Base-by-base conservation (phyloP, 2,329 filamentous ascomycete species). In the Fusarium nodosum region DNA sequence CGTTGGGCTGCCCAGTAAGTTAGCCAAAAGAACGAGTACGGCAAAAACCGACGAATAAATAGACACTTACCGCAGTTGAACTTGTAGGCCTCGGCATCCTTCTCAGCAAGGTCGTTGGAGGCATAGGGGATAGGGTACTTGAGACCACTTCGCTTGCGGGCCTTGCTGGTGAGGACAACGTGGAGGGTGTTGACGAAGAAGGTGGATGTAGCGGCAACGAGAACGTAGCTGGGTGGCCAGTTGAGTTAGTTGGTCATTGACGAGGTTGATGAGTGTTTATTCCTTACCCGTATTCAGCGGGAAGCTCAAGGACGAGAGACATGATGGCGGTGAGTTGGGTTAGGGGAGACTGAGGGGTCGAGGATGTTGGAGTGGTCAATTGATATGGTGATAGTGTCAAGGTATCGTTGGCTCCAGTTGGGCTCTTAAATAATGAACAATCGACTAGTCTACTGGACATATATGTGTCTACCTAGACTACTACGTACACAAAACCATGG, bases 11-110 rank as follows among this genome's bases (percentile, higher is more conserved):
- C 36, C 50, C 20, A 52, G 31, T 36, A 7, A 16, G 22, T 66
- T 44, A 58, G 54, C 68, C 11, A n/a, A 53, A 60, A 60, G 45
- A 51, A 30, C 24, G 22, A 5, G 36, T 13, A 59, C 10, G 45
- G 26, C 4, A 20, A 39, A 39, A 10, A 5, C 18, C 9, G n/a
- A 34, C 24, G 22, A 18, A 12, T n/a, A 12, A 4, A 15, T 63
- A 76, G 18, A 12, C 7, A 39, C 80, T 28, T 77, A 84, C 83
- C 86, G 80, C 88, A 90, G 82, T 91, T 91, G 82, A 91, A 91
- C 55, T 77, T 75, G 76, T 79, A 85, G 44, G 84, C 87, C 50
- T 83, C 83, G 47, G 82, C 80, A 74, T 88, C 82, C 79, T 87
- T 86, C 31, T 81, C 82, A 22, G 86, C 86, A 45, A 84, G 79